Conservation (phyloP, 257 asterid species). For the Solanum raphanifolium region DNA sequence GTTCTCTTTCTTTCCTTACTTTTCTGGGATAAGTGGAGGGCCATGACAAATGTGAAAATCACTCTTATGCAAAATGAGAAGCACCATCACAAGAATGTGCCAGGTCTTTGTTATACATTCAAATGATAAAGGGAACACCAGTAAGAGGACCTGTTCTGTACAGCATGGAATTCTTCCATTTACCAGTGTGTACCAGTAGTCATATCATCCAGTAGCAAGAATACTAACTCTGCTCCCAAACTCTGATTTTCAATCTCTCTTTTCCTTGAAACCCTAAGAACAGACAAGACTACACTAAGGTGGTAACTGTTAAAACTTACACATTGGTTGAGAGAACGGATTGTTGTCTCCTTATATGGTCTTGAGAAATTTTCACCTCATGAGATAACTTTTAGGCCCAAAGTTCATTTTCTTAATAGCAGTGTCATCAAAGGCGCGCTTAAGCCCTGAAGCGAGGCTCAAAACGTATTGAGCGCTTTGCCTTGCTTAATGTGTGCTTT, state of each 20-base stretch:
- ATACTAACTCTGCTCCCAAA: neutral
- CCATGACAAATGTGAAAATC: neutral
- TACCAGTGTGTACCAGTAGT: neutral
- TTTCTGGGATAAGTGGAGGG: neutral
- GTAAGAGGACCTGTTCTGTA: neutral
- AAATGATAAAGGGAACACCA: neutral
- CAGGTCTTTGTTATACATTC: neutral
- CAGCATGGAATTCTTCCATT: neutral
- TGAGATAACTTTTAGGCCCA: neutral
- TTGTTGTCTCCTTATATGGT: neutral
- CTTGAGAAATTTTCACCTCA: neutral
- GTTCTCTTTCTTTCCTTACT: neutral
- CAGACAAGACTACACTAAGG: neutral
- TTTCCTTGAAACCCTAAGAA: neutral
- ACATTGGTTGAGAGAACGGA: neutral
- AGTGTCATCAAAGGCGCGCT: neutral
- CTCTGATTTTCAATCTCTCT: neutral
- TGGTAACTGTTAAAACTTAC: neutral
- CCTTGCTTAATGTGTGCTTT: neutral
- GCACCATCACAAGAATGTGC: neutral
- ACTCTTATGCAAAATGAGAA: neutral
- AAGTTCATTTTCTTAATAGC: neutral
- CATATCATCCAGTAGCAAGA: neutral
- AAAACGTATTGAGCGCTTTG: neutral
- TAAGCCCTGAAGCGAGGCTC: neutral